Evolutionary conservation across 768 basidiomycete species (phyloP).

Genomic region (Psilocybe cubensis): DNA sequence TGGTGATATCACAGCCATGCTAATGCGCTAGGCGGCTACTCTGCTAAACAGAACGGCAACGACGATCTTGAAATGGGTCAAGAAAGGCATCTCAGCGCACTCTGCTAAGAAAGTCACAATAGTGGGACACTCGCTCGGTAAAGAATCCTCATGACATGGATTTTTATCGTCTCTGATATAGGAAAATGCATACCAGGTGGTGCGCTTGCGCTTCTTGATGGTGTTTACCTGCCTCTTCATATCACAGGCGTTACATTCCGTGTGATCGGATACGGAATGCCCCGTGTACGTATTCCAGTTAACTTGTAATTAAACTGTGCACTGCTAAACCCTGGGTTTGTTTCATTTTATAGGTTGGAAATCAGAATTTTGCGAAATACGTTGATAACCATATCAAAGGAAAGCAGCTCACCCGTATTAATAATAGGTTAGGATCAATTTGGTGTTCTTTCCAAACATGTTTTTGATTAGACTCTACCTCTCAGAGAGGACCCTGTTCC

Average conservation of each 20-base stretch:
- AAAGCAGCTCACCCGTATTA: conserved; percentile 54
- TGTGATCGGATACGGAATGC: conserved; percentile 44
- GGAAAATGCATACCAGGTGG: too few relatives aligned
- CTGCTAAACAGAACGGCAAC: conserved; percentile 43
- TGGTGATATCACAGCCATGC: background rate
- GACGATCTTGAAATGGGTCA: conserved; percentile 43
- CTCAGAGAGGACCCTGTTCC: conserved; percentile 43
- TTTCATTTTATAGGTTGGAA: conserved; percentile 45
- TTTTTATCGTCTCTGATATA: too few relatives aligned
- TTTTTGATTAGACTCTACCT: background rate
- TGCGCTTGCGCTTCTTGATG: conserved; percentile 58
- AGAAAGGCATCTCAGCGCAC: conserved; percentile 35
- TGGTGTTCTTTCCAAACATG: background rate
- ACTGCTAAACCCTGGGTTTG: background rate
- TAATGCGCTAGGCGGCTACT: background rate
- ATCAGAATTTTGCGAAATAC: conserved; percentile 64
- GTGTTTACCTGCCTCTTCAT: conserved; percentile 57
- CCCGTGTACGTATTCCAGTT: conserved; percentile 36
- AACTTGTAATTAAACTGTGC: conserved; percentile 4
- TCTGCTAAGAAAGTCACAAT: conserved; percentile 41
- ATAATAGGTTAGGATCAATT: conserved; percentile 49
- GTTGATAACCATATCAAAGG: conserved; percentile 53
- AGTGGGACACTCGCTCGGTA: conserved; percentile 51
- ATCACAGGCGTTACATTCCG: conserved; percentile 41
- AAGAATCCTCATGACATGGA: too few relatives aligned